phyloP scores from a whole-genome alignment of 768 basidiomycete genomes.

The Russula lepida region DNA sequence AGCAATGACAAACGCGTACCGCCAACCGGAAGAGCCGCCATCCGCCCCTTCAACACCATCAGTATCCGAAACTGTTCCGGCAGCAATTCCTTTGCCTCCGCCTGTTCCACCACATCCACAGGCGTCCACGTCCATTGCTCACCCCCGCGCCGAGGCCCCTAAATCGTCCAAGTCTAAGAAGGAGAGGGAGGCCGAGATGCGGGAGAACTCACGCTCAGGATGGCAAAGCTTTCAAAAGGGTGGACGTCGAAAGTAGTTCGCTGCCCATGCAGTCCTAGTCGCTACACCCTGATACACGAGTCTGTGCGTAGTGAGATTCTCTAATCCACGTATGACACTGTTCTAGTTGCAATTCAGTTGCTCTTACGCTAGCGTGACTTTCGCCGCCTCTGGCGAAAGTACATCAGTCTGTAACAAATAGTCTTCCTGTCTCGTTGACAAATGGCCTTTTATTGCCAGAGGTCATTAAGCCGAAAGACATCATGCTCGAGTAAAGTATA shows the following conservation, averaged over 20 bases:
- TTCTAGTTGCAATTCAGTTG: not conserved
- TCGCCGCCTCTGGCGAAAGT: not conserved
- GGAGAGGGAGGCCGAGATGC: slow-evolving; percentile 10
- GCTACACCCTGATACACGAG: not conserved
- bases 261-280: not conserved
- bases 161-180: slow-evolving; percentile 6
- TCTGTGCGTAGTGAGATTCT: not conserved
- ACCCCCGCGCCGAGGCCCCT: not conserved
- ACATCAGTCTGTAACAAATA: not conserved
- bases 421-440: not conserved
- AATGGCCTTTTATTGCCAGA: not conserved
- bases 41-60: slow-evolving; percentile 18
- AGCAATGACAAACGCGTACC: not conserved
- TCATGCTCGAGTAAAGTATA: slow-evolving; percentile 23
- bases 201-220: slow-evolving; percentile 21
- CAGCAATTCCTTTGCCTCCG: slow-evolving; percentile 3
- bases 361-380: not conserved
- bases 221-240: slow-evolving; percentile 23
- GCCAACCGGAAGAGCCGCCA: slow-evolving; percentile 8
- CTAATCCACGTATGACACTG: not conserved
- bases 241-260: slow-evolving; percentile 18
- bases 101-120: not conserved
- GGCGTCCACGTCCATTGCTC: not conserved
- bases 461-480: slow-evolving; percentile 16
- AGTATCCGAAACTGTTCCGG: not conserved